Evolutionary conservation across 1,284 basidiomycete species (phyloP), one percentile per base, ranked within the genome.

Genomic region (Cryptococcus deneoformans): DNA sequence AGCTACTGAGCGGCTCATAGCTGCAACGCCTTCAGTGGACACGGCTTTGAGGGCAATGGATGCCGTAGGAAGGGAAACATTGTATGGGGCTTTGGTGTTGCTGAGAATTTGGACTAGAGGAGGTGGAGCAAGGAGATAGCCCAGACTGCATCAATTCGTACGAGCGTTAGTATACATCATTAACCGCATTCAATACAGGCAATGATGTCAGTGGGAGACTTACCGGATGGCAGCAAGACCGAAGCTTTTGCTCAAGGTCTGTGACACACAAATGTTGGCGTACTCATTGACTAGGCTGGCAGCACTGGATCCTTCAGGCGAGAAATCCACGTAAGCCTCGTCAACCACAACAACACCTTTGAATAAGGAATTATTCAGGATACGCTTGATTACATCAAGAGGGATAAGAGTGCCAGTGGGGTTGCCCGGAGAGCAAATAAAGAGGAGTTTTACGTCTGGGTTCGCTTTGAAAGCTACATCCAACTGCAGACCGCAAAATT

Each of bases 11-110:
- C 67, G 53, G n/a, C 80, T 82, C 88, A 92, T 92, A 14, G 77
- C 68, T 0, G 75, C 69, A 11, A 96, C 68, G 5, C 90, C 87
- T 11, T 78, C 70, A 0, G 85, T 80, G 0, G 88, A 85, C 39
- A 92, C 82, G 0, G 95, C 92, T 9, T 88, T 82, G 11, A 88
- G 79, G 0, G 92, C 93, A 36, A 98, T 84, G 49, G 85, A 81
- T 6, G 95, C 91, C 2, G 92, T 92, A 0, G 93, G 93, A 0
- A 88, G 85, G 11, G 93, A 95, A 65, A 99, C 87, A 77, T 97
- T 97, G 82, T 99, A 99, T 0, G 95, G 95, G 0, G 95, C 96
- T 77, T 99, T 99, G 53, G 95, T 91, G 77, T 98, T 99, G 68
- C 87, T 87, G 60, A 99, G 85, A 65, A 98, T 85, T 72, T 95